Evolutionary conservation across 306 rosid species (phyloP).

Genomic region (Citrullus mucosospermus): DNA sequence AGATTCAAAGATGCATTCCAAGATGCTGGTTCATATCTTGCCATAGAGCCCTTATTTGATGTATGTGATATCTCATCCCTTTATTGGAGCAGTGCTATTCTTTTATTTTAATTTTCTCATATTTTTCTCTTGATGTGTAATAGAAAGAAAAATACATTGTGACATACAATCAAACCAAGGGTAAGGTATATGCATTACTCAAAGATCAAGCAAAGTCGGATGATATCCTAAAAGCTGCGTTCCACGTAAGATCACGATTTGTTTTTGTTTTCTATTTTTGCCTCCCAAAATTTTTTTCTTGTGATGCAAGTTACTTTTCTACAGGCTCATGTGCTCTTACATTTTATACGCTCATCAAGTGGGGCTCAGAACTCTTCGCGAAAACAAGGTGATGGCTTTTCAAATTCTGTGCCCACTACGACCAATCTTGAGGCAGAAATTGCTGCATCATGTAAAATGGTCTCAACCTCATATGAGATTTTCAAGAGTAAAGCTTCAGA

Average conservation of each 20-base stretch:
- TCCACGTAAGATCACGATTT: constrained; percentile 58
- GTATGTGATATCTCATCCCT: constrained; percentile 18
- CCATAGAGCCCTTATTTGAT: constrained; percentile 74
- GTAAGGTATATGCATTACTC: constrained; percentile 81
- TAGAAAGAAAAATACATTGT: constrained; percentile 86
- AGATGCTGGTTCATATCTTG: constrained; percentile 74
- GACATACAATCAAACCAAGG: constrained; percentile 68
- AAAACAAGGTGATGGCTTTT: constrained; percentile 24
- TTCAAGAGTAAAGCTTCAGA: constrained; percentile 78
- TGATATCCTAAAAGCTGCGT: constrained; percentile 91
- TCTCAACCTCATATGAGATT: constrained; percentile 48
- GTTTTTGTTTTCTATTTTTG: neutral
- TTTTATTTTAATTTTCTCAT: constrained; percentile 5
- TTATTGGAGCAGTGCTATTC: neutral
- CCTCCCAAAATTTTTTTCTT: constrained; percentile 5
- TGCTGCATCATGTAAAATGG: constrained; percentile 68
- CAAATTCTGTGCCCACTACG: constrained; percentile 19
- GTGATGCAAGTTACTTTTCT: constrained; percentile 16
- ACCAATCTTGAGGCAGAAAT: constrained; percentile 53
- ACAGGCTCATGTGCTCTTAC: constrained; percentile 89
- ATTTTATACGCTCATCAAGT: constrained; percentile 43
- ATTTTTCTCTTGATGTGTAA: constrained; percentile 14
- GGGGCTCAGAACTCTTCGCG: constrained; percentile 18
- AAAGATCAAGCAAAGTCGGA: constrained; percentile 94
- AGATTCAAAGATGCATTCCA: constrained; percentile 95